Conservation (phyloP, 2,329 filamentous ascomycete species). For the Dryadomyces quercus-mongolicae region DNA sequence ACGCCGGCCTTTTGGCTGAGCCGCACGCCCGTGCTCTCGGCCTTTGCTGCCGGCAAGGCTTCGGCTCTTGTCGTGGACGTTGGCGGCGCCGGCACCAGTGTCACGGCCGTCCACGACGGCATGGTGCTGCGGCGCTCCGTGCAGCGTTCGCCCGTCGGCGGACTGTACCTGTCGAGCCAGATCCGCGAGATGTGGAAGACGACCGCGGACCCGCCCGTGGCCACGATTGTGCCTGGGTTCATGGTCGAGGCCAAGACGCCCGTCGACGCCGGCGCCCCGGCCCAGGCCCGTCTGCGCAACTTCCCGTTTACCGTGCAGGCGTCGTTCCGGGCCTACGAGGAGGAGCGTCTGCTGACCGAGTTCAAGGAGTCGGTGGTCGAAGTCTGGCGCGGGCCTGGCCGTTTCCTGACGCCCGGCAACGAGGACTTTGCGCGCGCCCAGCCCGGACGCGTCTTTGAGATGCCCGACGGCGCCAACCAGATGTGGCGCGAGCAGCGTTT, state of each 20-base stretch:
- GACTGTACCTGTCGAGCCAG: conserved; percentile 82
- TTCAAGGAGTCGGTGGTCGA: conserved; percentile 98
- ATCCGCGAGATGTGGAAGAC: conserved; percentile 64
- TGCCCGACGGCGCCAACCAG: conserved; percentile 93
- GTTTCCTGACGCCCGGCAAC: conserved; percentile 53
- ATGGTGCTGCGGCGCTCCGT: conserved; percentile 87
- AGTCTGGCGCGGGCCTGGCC: conserved; percentile 73
- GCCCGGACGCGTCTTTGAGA: conserved; percentile 84
- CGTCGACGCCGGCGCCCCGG: conserved; percentile 73
- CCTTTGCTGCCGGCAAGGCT: conserved; percentile 86
- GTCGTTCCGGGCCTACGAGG: conserved; percentile 72
- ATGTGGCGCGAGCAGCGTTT: conserved; percentile 86
- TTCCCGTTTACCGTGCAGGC: conserved; percentile 50
- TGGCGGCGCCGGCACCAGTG: conserved; percentile 75
- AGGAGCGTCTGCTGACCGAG: conserved; percentile 85
- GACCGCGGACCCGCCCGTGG: conserved; percentile 51
- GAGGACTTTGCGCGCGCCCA: conserved; percentile 62
- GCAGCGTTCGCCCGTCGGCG: conserved; percentile 73
- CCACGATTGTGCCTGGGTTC: conserved; percentile 65
- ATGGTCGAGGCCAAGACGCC: conserved; percentile 77
- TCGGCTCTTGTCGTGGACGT: conserved; percentile 88
- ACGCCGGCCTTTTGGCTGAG: conserved; percentile 90
- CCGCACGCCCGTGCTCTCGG: conserved; percentile 76
- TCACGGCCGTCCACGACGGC: conserved; percentile 87
- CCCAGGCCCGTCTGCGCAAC: conserved; percentile 62